Evolutionary conservation across 768 basidiomycete genomes (phyloP).

Genomic region (Pleurotus sapidus): DNA sequence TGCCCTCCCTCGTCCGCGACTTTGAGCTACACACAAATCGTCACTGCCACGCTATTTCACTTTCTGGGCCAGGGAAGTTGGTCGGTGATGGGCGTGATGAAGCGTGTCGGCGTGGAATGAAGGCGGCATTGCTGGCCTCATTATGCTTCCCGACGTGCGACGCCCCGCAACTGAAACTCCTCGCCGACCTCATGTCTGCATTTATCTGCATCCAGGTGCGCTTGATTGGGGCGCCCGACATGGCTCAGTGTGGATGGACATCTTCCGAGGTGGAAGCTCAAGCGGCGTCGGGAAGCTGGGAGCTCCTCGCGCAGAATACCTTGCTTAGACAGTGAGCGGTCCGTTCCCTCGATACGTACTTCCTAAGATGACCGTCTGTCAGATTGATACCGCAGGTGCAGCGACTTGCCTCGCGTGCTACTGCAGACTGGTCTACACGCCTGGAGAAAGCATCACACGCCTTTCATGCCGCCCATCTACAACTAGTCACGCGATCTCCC

Average conservation of each 20-base stretch:
- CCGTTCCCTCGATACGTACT: conserved; percentile 14
- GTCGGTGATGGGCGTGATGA: conserved; percentile 20
- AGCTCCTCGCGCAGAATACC: conserved; percentile 21
- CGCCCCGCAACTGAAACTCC: conserved; percentile 48
- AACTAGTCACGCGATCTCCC: conserved; percentile 21
- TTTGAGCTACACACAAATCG: conserved; percentile 17
- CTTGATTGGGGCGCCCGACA: conserved; percentile 13
- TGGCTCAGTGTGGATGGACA: conserved; percentile 17
- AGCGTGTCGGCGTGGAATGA: conserved; percentile 21
- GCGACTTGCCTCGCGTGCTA: conserved; percentile 29
- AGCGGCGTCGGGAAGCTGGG: conserved; percentile 8
- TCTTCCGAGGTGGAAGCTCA: conserved; percentile 7
- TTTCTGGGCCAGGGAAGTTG: conserved; percentile 13
- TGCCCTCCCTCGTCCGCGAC: conserved; percentile 10
- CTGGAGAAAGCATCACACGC: conserved; percentile 33
- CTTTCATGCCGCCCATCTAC: conserved; percentile 32
- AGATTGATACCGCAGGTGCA: conserved; percentile 38
- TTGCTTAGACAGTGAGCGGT: conserved; percentile 39
- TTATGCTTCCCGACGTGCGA: conserved; percentile 61
- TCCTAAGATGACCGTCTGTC: conserved; percentile 4
- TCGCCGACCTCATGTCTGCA: conserved; percentile 48
- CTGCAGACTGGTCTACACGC: conserved; percentile 35
- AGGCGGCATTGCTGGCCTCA: conserved; percentile 51
- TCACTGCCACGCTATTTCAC: conserved; percentile 12
- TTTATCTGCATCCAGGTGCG: conserved; percentile 34